Evolutionary conservation across 31 red algal genomes (phyloP), one percentile per base, ranked within the genome.

Genomic region (Asparagopsis taxiformis): DNA sequence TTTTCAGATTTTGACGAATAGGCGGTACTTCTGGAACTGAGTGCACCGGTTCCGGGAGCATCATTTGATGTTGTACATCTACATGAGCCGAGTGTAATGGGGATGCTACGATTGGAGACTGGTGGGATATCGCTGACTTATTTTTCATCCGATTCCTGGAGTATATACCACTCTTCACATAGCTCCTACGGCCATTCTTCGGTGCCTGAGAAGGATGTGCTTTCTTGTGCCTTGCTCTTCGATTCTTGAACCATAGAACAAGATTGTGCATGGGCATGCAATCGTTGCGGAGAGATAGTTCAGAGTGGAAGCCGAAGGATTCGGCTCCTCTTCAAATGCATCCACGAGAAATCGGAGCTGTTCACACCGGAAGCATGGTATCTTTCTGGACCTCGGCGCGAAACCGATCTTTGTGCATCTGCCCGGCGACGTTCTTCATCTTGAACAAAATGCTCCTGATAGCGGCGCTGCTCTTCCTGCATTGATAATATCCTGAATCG

Each of bases 251-350:
- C 79, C 79, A 84, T 15, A 84, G 41, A 2, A 84, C 79, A 11
- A 84, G 30, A 38, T 84, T 84, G n/a, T 84, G 79, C 79, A 84
- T 72, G 0, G 79, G 79, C 79, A 84, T 84, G 6, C 49, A 56
- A 65, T 84, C 2, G 38, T 35, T 1, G 36, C 46, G 3, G 57
- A 72, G 1, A 84, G 25, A 30, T 73, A 65, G 9, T 51, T 31
- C 10, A 84, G 30, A 32, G 66, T 72, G 11, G 41, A n/a, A 19
- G 68, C 79, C 15, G 67, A 60, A 8, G 79, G 79, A 20, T 57
- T 84, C 21, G 66, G 79, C 25, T 84, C 59, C 11, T 73, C 67
- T 22, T 84, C 57, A 48, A 84, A 84, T 2, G 79, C 68, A 8
- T 39, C 44, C 20, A 73, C 65, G 26, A 84, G 28, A 31, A 49